Base-by-base conservation (phyloP, 495 filamentous ascomycete genomes). In the Xylaria acuta region DNA sequence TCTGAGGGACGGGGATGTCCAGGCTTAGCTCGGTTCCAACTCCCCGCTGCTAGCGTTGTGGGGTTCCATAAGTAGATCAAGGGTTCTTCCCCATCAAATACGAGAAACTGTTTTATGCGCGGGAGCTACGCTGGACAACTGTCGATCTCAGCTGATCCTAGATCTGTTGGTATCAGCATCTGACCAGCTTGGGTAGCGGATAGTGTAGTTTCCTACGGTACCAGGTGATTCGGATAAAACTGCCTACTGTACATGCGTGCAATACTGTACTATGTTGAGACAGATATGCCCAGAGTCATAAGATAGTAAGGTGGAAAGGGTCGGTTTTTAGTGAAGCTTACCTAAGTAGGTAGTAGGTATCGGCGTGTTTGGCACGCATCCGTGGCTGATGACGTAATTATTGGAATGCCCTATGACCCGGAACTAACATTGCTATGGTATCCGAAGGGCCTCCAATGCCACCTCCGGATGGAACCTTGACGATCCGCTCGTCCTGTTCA, bases 31-130 rank as follows among this genome's bases (percentile, higher is more conserved):
- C 45, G 45, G 22, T 36, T 47, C 30, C 27, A 67, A 53, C 32
- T 53, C 64, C 64, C 47, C 43, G 64, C 64, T 11, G 32, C 64
- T 54, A 67, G 64, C 32, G 43, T 8, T 54, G n/a, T 51, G 64
- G 43, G 32, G 43, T 34, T 65, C 60, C 36, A 18, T 53, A 36
- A 51, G 27, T 38, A 54, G 64, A 67, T 51, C 64, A 51, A 67
- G 64, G 64, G 64, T 53, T 30, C 25, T 49, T 38, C 38, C 20
- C 64, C 64, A 67, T 53, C 47, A 53, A 64, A 67, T 67, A 67
- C 64, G 64, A 67, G 64, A 53, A 51, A 22, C 32, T 54, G 32
- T 53, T 53, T 67, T 67, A 67, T 22, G 30, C 25, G 41, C 11
- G 20, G 45, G 43, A 67, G 27, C 18, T 3, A 49, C 32, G 45